Base-by-base conservation (phyloP, 805 yeast species). In the Candida lessepsii region DNA sequence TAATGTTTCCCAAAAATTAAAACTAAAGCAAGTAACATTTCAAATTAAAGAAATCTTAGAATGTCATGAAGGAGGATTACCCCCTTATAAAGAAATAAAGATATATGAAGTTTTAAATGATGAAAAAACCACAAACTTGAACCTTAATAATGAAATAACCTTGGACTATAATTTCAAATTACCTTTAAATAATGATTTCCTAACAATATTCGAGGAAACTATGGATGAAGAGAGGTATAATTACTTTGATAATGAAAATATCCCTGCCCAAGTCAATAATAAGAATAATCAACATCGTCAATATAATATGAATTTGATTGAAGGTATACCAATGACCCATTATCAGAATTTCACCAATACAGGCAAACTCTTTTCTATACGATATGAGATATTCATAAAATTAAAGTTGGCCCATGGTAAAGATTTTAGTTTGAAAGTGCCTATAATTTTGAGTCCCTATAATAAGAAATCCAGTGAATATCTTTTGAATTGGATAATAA, bases 31-130 rank as follows among this genome's bases (percentile, higher is more conserved):
- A 34, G 60, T 79, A 4, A 57, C 67, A 0, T 58, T 76, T 31
- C 80, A 76, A 44, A 47, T 81, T 4, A 68, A 70, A 42, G 86
- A 81, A 50, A 60, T 73, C 3, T 53, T 80, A 29, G 83, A 76
- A 50, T 67, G 76, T 37, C 71, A 70, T 40, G 80, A 76, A 49
- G 71, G 73, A 7, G 77, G 78, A 3, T 60, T 69, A 18, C 70
- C 77, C 1, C 70, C 73, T n/a, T 56, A 65, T 6, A 73, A 69
- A 50, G 80, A 77, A 44, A 50, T 58, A 18, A 60, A 69, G 34
- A 48, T 79, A 14, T 54, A 60, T 26, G 54, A 67, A 14, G 52
- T 63, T 9, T 51, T 67, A 3, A 49, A 59, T 29, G 59, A 62
- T 11, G 60, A 54, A 36, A 50, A 48, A 10, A 35, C 46, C 8